A percentile compares a stretch with the other conserved stretches of the same genome.
phyloP scores from a whole-genome alignment of 2,329 filamentous ascomycete species.

The Massarina eburnea region DNA sequence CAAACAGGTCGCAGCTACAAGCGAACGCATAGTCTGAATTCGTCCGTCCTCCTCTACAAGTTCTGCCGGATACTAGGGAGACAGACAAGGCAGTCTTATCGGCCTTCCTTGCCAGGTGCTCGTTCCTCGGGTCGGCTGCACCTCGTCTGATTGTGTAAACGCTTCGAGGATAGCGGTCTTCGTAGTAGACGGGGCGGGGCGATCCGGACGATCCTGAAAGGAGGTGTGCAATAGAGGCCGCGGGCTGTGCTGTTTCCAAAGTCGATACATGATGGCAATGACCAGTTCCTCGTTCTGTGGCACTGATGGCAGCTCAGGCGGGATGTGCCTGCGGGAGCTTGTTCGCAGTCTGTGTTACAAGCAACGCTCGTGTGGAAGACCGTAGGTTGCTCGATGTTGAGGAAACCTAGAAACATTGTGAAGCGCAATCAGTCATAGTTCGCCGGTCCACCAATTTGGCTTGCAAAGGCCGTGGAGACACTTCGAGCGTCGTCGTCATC shows the following conservation, averaged over 20 bases:
- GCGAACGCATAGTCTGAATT: too few relatives aligned
- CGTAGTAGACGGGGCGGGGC: background rate
- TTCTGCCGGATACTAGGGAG: too few relatives aligned
- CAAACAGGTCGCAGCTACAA: too few relatives aligned
- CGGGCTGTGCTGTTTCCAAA: background rate
- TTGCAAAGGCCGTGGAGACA: constrained; percentile 94
- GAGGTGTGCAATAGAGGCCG: background rate
- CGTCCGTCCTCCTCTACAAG: too few relatives aligned
- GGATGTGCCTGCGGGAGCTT: background rate
- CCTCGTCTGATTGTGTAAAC: background rate
- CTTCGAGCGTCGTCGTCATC: constrained; percentile 94
- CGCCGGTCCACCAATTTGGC: constrained; percentile 77
- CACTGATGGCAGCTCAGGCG: background rate
- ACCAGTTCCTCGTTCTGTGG: background rate
- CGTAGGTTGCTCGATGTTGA: background rate
- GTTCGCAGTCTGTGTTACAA: background rate
- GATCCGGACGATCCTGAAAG: background rate
- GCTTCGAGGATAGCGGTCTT: background rate
- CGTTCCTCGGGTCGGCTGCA: too few relatives aligned
- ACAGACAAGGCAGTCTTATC: too few relatives aligned
- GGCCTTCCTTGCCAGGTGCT: too few relatives aligned
- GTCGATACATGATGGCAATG: constrained; percentile 1
- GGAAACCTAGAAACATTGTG: background rate
- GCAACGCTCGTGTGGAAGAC: background rate
- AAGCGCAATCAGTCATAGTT: constrained; percentile 58